Base-by-base conservation (phyloP, 139 green algal genomes). In the Chlamydomonas sp. region DNA sequence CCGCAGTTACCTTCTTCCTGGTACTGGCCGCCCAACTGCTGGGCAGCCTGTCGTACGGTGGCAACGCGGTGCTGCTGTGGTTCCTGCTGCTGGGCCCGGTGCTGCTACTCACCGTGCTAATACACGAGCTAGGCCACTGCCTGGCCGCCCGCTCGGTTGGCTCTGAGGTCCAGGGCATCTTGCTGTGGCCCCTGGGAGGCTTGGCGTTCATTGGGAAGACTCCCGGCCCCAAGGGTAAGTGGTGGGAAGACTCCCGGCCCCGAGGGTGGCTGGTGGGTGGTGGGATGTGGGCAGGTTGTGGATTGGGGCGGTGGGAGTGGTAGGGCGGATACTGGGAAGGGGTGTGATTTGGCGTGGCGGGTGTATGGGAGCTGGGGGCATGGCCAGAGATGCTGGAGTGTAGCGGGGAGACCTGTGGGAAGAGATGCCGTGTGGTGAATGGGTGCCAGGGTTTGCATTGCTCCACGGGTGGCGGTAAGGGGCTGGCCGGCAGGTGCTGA, bases 111-210 rank as follows among this genome's bases (percentile, higher is more conserved):
- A 97, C 95, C 0, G 90, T 96, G 6, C 81, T 96, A 8, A 85
- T 96, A 0, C 94, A 97, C 72, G 94, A 97, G 89, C 85, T 96
- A 17, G 95, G 95, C 0, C 95, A 97, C 79, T 91, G 86, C 74
- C 49, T 91, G 71, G 90, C 90, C 20, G 85, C 90, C 0, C 73
- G 88, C 4, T 78, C 49, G 16, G 83, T 94, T 31, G 94, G 94
- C 59, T 92, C 91, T 1, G 58, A 87, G 0, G 93, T 90, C 1
- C 68, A 96, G 0, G 74, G 83, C 80, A 96, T 96, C 83, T 85
- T 97, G 80, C 91, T 97, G 63, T 97, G 95, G 95, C 96, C 96
- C 20, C 90, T 98, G 14, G 95, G 95, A 17, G 96, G 96, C 2
- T 91, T 97, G 15, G 94, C 96, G 1, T 97, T 93, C 89, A 84